These are phyloP conservation scores for Canna indica DNA, from an alignment of 176 grass and related monocot species.

Conservation along the genomic window DNA sequence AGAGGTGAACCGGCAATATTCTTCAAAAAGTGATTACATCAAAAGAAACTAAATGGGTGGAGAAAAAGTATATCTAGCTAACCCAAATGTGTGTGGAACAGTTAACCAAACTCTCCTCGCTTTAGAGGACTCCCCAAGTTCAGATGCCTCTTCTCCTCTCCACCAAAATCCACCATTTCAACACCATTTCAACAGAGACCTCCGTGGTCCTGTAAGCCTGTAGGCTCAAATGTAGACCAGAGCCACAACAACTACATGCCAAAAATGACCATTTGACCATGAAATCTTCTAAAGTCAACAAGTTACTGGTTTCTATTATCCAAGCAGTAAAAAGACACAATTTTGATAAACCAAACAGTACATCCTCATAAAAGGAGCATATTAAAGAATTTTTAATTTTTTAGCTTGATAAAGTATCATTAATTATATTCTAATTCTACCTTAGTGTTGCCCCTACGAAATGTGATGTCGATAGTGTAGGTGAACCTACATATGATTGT, in stretches of 20 bases:
- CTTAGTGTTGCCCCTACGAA: neutral
- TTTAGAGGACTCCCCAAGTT: neutral
- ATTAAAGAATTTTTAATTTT: no score
- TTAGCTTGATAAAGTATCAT: neutral
- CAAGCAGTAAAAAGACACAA: neutral
- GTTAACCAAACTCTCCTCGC: neutral
- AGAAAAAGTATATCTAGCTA: neutral
- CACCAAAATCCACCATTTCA: no score
- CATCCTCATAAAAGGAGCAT: no score
- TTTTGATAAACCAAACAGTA: no score
- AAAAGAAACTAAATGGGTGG: neutral
- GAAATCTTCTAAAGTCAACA: neutral
- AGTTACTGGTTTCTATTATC: neutral
- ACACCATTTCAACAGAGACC: neutral
- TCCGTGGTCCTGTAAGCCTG: neutral
- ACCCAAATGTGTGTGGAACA: neutral
- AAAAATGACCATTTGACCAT: conserved; percentile 11
- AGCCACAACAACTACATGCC: neutral
- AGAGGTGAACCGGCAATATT: neutral
- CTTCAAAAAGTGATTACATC: neutral
- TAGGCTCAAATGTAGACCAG: neutral
- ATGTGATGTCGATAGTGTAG: neutral
- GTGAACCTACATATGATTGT: neutral
- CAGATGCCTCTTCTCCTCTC: neutral
- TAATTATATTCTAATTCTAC: neutral